phyloP scores from a whole-genome alignment of 371 early-diverging fungal species.

The Apophysomyces ossiformis region DNA sequence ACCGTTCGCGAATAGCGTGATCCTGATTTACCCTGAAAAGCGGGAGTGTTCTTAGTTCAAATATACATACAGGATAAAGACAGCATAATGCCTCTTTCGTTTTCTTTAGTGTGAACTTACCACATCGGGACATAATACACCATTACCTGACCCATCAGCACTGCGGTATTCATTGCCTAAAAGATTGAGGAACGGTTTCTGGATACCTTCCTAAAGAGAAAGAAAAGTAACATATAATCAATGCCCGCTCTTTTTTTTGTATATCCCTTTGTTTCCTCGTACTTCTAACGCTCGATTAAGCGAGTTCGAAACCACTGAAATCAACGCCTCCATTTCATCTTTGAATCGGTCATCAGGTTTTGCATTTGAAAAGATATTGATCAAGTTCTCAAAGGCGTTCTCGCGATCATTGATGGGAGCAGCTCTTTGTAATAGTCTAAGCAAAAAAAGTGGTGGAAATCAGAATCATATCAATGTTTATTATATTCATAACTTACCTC shows the following conservation, averaged over 20 bases:
- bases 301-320: conserved; percentile 31
- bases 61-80: neutral
- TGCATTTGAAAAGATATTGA: conserved; percentile 40
- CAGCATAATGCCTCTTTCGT: too few relatives aligned
- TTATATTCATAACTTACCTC: conserved; percentile 23
- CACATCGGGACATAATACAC: conserved; percentile 35
- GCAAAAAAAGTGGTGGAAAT: neutral
- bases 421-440: conserved; percentile 37
- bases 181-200: conserved; percentile 43
- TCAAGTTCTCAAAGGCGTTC: conserved; percentile 48
- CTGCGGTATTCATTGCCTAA: conserved; percentile 48
- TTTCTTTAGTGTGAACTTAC: conserved; percentile 27
- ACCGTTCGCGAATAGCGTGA: conserved; percentile 47
- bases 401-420: conserved; percentile 46
- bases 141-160: conserved; percentile 58
- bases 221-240: too few relatives aligned
- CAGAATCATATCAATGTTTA: too few relatives aligned
- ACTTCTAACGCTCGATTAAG: conserved; percentile 36
- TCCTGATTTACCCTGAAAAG: conserved; percentile 43
- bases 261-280: conserved; percentile 4
- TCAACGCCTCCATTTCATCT: conserved; percentile 16
- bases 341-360: conserved; percentile 29
- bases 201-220: conserved; percentile 38
- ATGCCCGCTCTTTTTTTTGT: neutral
- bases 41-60: neutral